Conservation (phyloP, 352 stramenopile genomes). For the Globisporangium splendens region DNA sequence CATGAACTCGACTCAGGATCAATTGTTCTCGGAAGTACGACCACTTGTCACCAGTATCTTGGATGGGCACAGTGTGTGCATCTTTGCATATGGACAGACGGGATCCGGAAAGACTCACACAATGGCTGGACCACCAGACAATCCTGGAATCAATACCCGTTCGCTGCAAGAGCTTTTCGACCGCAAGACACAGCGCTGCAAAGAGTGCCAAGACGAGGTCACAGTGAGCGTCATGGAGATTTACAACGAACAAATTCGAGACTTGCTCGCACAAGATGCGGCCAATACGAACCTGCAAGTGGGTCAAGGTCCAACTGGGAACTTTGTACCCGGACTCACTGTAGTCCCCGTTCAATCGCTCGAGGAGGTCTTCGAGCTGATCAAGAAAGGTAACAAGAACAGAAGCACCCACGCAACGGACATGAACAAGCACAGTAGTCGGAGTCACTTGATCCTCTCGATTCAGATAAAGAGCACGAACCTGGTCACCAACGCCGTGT, state of each 20-base stretch:
- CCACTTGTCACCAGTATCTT: conserved; percentile 82
- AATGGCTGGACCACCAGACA: conserved; percentile 70
- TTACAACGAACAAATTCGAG: no score
- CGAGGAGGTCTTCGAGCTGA: conserved; percentile 83
- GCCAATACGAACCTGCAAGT: conserved; percentile 81
- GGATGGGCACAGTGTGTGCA: conserved; percentile 87
- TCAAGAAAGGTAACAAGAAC: conserved; percentile 85
- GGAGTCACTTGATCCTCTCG: conserved; percentile 85
- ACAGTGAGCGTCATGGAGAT: conserved; percentile 91
- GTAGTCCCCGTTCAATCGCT: conserved; percentile 68
- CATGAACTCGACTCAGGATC: conserved; percentile 65
- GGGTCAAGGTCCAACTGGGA: conserved; percentile 75
- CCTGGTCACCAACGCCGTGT: conserved; percentile 63
- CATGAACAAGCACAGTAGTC: conserved; percentile 90
- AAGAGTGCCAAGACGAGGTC: conserved; percentile 84
- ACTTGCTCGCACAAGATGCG: conserved; percentile 88
- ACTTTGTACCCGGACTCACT: conserved; percentile 81
- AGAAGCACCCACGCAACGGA: conserved; percentile 81
- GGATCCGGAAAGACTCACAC: conserved; percentile 90
- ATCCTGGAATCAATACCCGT: conserved; percentile 79
- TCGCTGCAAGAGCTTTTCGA: conserved; percentile 83
- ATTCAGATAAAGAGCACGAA: conserved; percentile 83
- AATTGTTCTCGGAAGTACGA: conserved; percentile 75
- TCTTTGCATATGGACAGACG: conserved; percentile 91
- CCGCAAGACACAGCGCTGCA: conserved; percentile 53